A percentile compares a stretch with the other conserved stretches of the same genome.
These are phyloP conservation scores for Candida suzukii DNA, from an alignment of 805 yeast species.

Conservation along the genomic window DNA sequence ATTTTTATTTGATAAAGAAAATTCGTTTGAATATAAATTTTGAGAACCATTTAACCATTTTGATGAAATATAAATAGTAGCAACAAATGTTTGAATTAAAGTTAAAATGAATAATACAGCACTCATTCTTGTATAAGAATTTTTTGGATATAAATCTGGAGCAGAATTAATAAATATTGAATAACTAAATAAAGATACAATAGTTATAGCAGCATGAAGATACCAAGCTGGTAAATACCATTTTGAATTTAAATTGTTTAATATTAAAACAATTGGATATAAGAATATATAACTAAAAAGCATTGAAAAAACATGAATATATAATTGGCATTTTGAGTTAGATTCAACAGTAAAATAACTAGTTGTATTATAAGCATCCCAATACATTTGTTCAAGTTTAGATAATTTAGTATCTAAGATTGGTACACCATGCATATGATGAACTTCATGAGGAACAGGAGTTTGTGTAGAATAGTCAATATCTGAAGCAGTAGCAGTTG, in stretches of 20 bases:
- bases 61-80: constrained; percentile 41
- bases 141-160: constrained; percentile 67
- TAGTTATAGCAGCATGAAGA: constrained; percentile 37
- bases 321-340: constrained; percentile 44
- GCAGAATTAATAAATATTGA: constrained; percentile 52
- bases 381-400: constrained; percentile 66
- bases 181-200: constrained; percentile 47
- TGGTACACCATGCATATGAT: constrained; percentile 63
- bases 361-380: constrained; percentile 76
- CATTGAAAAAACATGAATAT: constrained; percentile 44
- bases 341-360: constrained; percentile 55
- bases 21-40: not conserved
- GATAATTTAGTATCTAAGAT: constrained; percentile 60
- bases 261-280: constrained; percentile 63
- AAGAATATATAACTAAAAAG: constrained; percentile 39
- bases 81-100: constrained; percentile 45
- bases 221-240: constrained; percentile 54
- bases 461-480: not conserved
- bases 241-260: constrained; percentile 51
- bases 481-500: not conserved
- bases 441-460: constrained; percentile 41
- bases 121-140: constrained; percentile 65
- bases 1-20: not conserved
- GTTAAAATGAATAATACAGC: constrained; percentile 49
- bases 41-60: constrained; percentile 29